These are phyloP conservation scores for Polytrichum commune DNA, from an alignment of 225 moss, liverwort and hornwort genomes.

Conservation along the genomic window DNA sequence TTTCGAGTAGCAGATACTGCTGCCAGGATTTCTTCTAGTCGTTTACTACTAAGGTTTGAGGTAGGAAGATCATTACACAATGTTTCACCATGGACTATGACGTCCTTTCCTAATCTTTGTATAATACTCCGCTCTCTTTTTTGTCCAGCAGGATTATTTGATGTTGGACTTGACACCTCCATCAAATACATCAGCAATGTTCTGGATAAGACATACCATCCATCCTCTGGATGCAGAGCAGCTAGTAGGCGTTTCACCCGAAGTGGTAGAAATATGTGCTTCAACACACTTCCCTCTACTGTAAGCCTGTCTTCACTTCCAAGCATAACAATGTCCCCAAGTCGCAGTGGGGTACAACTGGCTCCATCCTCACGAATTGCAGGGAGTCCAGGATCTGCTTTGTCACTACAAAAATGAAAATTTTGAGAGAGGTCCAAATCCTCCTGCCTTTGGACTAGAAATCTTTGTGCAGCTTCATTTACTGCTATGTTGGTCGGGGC, in stretches of 20 bases:
- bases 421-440: constrained; percentile 21
- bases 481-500: constrained; percentile 62
- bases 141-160: constrained; percentile 8
- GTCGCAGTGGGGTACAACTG: constrained; percentile 35
- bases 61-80: constrained; percentile 48
- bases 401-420: constrained; percentile 45
- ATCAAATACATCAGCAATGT: constrained; percentile 28
- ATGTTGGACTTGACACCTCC: constrained; percentile 15
- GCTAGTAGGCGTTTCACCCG: constrained; percentile 51
- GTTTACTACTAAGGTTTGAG: constrained; percentile 36
- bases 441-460: constrained; percentile 37
- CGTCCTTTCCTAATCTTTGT: constrained; percentile 18
- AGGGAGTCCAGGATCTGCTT: constrained; percentile 9
- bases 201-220: constrained; percentile 19
- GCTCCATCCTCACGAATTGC: constrained; percentile 15
- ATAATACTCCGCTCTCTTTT: constrained; percentile 13
- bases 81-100: constrained; percentile 36
- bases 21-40: constrained; percentile 26
- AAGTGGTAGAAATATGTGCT: constrained; percentile 49
- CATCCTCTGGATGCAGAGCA: constrained; percentile 31
- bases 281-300: constrained; percentile 52
- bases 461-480: constrained; percentile 54
- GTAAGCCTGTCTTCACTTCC: constrained; percentile 60
- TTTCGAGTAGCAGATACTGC: constrained; percentile 27
- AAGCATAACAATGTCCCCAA: constrained; percentile 54